Percentiles rank a stretch among this genome's conserved stretches.
These are phyloP conservation scores for Leccinum barrowsii DNA, from an alignment of 768 basidiomycete species.

Conservation along the genomic window DNA sequence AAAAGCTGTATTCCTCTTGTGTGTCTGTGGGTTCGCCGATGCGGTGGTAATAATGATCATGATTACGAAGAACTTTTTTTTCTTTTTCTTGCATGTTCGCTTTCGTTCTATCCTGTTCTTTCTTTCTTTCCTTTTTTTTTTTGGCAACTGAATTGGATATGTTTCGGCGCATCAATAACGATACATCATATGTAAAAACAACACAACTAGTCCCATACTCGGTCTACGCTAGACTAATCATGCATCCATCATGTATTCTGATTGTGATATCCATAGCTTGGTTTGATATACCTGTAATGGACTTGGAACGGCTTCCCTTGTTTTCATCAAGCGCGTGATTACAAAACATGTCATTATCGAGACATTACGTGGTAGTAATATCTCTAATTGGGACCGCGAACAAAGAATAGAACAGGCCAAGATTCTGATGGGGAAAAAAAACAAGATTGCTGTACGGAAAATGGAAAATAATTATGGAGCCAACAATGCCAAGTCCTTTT, in stretches of 20 bases:
- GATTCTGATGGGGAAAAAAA: slow-evolving; percentile 11
- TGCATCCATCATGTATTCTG: slow-evolving; percentile 21
- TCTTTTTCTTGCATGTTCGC: neutral
- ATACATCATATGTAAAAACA: slow-evolving; percentile 27
- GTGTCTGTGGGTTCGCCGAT: slow-evolving; percentile 18
- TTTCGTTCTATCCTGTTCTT: neutral
- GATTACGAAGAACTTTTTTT: neutral
- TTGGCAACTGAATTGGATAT: slow-evolving; percentile 11
- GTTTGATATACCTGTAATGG: slow-evolving; percentile 3
- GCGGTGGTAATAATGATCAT: slow-evolving; percentile 21
- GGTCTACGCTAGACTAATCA: slow-evolving; percentile 15
- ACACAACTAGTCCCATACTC: slow-evolving; percentile 11
- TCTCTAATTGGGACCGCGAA: neutral
- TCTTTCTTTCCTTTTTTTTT: neutral
- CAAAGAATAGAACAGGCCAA: slow-evolving; percentile 13
- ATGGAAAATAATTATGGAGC: slow-evolving; percentile 2
- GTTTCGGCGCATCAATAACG: slow-evolving; percentile 13
- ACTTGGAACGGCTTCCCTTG: neutral
- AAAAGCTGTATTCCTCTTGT: slow-evolving; percentile 19
- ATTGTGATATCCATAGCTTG: neutral
- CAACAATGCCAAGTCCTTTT: neutral
- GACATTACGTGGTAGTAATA: slow-evolving; percentile 2
- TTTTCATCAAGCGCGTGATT: slow-evolving; percentile 1
- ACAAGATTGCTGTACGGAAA: slow-evolving; percentile 4
- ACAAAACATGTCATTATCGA: slow-evolving; percentile 7